Evolutionary conservation across 2,329 filamentous ascomycete species (phyloP), one percentile per base, ranked within the genome.

Genomic region (Bretziella fagacearum): DNA sequence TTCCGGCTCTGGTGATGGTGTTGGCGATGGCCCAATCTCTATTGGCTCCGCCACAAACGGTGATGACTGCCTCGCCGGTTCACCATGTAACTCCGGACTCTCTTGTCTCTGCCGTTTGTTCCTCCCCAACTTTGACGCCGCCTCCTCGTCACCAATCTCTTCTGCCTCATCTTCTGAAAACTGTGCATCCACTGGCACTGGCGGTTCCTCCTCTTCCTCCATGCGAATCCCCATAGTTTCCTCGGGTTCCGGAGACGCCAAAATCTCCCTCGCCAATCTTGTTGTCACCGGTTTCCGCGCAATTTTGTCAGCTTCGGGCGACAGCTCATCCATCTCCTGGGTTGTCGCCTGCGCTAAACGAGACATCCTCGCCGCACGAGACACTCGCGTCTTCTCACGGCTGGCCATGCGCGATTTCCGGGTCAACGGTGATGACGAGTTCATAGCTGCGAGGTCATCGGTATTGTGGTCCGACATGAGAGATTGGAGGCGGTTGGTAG

Each of bases 401-500:
- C 48, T 46, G 6, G 17, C 37, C 43, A 50, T 36, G 3, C 46
- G 62, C 22, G 58, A 59, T 54, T 66, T 71, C 26, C 62, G 58
- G 22, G 58, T 61, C 32, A 69, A 52, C 0, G 69, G 69, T 0
- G 69, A 72, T 25, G 50, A 52, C n/a, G 44, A 35, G 6, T 44
- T 40, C 37, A 49, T 46, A 1, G 41, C 43, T 5, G 32, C 10
- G 60, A 60, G 55, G 53, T 51, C 17, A 54, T 57, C 46, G 47
- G 44, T 55, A 50, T 52, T 56, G 13, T 60, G 58, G 1, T 56
- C 55, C 18, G 55, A 53, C 0, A 69, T 46, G 0, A 63, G 58
- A 46, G 62, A 59, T 37, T 69, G 65, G 13, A 74, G 55, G n/a
- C 63, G 61, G 0, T 61, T 57, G 18, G 63, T 67, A 2, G 63